Evolutionary conservation across 306 rosid genomes (phyloP).

Genomic region (Benincasa hispida): DNA sequence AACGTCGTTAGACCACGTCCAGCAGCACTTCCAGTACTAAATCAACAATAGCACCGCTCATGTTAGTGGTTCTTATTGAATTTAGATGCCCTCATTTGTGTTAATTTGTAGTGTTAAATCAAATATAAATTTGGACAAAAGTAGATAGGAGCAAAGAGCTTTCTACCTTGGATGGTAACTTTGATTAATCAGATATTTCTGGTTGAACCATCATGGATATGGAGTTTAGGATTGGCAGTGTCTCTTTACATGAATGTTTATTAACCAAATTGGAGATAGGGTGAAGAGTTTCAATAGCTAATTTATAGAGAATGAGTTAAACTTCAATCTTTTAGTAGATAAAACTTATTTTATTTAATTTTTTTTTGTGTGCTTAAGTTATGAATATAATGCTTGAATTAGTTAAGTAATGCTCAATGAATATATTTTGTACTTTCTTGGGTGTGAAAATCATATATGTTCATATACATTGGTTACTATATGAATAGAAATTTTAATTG

Average conservation of each 20-base stretch:
- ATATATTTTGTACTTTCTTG: too few species aligned
- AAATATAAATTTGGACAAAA: not conserved
- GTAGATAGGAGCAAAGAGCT: not conserved
- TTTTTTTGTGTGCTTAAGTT: too few species aligned
- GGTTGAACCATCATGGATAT: not conserved
- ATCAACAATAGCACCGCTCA: conserved; percentile 31
- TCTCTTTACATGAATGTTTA: too few species aligned
- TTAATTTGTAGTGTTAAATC: not conserved
- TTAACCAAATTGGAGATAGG: not conserved
- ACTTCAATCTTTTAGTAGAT: too few species aligned
- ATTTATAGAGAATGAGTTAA: not conserved
- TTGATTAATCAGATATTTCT: not conserved
- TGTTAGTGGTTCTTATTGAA: not conserved
- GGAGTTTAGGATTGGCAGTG: not conserved
- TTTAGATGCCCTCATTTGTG: not conserved
- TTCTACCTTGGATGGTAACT: not conserved
- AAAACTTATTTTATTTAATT: too few species aligned
- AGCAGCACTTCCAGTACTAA: conserved; percentile 42
- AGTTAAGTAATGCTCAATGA: too few species aligned
- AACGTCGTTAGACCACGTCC: conserved; percentile 89
- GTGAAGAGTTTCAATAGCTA: not conserved
- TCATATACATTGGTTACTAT: too few species aligned
- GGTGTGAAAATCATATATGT: not conserved
- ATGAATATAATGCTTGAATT: too few species aligned
- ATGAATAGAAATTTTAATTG: too few species aligned